Evolutionary conservation across 345 rosid genomes (phyloP), one percentile per base, ranked within the genome.

Genomic region (Brassica cretica): DNA sequence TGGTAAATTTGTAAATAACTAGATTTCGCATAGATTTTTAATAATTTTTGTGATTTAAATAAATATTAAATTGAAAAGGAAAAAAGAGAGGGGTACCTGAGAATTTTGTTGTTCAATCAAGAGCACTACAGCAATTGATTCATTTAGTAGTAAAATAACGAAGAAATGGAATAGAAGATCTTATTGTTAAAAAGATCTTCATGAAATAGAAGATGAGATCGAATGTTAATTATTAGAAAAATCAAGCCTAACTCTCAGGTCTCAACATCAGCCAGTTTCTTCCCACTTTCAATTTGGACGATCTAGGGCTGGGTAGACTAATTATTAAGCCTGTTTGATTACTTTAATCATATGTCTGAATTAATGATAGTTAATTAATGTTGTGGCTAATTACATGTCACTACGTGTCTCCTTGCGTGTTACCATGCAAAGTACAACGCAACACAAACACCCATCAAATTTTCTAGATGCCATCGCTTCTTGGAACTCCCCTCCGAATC

Each of bases 381-480:
- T 3, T 10, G 16, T 21, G 73, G 73, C 77, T 58, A 72, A 78
- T 78, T 44, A 78, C 19, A 72, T 41, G 55, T 44, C 19, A 6
- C 51, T 72, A 78, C 81, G 81, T 78, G 81, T 78, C 73, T 12
- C 32, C 11, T 78, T 78, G 44, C 81, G 81, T 72, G 77, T 78
- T 41, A 65, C 63, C 68, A 56, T 78, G 68, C 81, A 72, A 78
- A 66, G 76, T 44, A 78, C 81, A 78, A 58, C 81, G 81, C 81
- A 78, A 65, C 76, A 71, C 62, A 16, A 49, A 64, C 8, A 66
- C 72, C 53, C 53, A 58, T 72, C 41, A 78, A 71, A 56, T 55
- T 71, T 76, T 64, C 66, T 64, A 53, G 71, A 71, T 71, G 76
- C 46, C 76, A 78, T 65, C 76, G 60, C 18, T 65, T 10, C 76